These are phyloP conservation scores for Salix purpurea DNA, from an alignment of 345 rosid species.

Conservation along the genomic window DNA sequence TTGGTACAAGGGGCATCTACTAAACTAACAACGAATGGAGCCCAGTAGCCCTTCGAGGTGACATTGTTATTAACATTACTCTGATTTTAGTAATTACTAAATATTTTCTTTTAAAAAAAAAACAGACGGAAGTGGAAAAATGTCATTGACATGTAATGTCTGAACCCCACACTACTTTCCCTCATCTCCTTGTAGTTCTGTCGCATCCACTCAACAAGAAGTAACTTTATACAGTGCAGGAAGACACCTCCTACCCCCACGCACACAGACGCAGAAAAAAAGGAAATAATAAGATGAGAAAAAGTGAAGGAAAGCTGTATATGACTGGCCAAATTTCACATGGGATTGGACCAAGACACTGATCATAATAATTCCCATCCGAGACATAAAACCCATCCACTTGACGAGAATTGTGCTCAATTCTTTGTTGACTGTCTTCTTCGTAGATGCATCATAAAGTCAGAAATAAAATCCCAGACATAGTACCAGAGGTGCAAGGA, in stretches of 20 bases:
- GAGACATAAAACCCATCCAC: neutral
- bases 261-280: neutral
- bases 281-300: neutral
- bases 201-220: neutral
- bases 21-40: too few species aligned
- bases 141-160: neutral
- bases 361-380: neutral
- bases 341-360: neutral
- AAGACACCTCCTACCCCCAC: neutral
- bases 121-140: neutral
- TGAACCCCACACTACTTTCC: neutral
- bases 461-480: neutral
- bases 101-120: neutral
- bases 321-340: neutral
- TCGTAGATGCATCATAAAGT: neutral
- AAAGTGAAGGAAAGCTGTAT: neutral
- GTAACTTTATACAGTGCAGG: neutral
- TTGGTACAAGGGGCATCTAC: too few species aligned
- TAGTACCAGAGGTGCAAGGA: neutral
- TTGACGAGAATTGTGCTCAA: neutral
- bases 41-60: neutral
- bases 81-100: neutral
- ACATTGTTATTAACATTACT: neutral
- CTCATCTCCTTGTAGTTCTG: neutral
- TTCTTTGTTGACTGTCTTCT: neutral